A percentile compares a stretch with the other conserved stretches of the same genome.
Conservation (phyloP, 2,329 filamentous ascomycete genomes). For the Amesomyces nigricolor region DNA sequence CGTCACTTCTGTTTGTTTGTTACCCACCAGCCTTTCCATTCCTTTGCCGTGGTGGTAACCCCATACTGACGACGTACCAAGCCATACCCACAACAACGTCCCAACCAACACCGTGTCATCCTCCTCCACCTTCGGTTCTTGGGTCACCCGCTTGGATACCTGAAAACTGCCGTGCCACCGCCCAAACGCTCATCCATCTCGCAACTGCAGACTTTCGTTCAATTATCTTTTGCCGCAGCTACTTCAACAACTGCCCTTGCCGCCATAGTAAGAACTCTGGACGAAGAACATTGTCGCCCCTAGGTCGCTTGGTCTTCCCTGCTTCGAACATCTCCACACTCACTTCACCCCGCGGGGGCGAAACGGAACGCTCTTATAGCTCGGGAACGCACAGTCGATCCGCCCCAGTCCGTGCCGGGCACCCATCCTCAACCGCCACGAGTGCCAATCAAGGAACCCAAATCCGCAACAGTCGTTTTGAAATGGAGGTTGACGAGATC, state of each 20-base stretch:
- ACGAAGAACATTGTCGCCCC: neutral
- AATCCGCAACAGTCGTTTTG: constrained; percentile 20
- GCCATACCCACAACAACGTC: too few species aligned
- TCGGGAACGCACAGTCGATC: constrained; percentile 25
- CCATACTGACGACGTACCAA: too few species aligned
- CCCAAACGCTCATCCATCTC: too few species aligned
- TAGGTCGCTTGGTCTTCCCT: constrained; percentile 9
- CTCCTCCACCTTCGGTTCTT: too few species aligned
- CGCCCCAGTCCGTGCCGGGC: constrained; percentile 17
- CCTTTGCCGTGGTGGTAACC: too few species aligned
- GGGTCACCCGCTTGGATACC: neutral
- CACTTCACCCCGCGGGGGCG: constrained; percentile 13
- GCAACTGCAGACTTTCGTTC: constrained; percentile 25
- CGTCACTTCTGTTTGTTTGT: too few species aligned
- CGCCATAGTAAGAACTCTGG: too few species aligned
- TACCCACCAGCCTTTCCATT: too few species aligned
- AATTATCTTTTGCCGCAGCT: too few species aligned
- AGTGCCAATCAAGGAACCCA: constrained; percentile 22
- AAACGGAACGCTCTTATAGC: constrained; percentile 29
- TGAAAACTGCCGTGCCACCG: too few species aligned
- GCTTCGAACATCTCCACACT: constrained; percentile 15
- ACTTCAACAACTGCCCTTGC: too few species aligned
- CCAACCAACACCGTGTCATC: too few species aligned
- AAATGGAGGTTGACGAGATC: constrained; percentile 60
- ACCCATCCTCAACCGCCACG: constrained; percentile 17